These are phyloP conservation scores for Sistotremastrum niveocremeum DNA, from an alignment of 768 basidiomycete species.

Conservation along the genomic window DNA sequence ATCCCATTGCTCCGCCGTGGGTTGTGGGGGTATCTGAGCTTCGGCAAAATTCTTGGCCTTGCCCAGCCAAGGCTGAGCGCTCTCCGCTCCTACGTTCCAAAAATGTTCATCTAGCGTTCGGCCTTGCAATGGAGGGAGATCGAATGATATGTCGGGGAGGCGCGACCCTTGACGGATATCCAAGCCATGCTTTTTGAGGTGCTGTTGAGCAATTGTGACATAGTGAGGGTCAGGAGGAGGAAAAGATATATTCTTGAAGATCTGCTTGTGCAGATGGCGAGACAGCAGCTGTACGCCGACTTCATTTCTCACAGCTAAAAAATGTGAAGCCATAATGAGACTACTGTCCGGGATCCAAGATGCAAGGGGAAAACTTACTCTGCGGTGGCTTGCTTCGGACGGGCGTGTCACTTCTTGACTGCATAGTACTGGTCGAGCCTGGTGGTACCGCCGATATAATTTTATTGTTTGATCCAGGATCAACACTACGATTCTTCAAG, in stretches of 20 bases:
- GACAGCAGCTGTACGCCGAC: constrained; percentile 92
- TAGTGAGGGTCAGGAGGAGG: constrained; percentile 45
- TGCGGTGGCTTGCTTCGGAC: too few relatives aligned
- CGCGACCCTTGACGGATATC: constrained; percentile 68
- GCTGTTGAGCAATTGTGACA: constrained; percentile 65
- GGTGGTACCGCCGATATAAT: too few relatives aligned
- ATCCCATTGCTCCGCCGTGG: constrained; percentile 29
- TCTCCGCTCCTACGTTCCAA: constrained; percentile 53
- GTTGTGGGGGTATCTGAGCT: constrained; percentile 44
- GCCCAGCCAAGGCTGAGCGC: constrained; percentile 65
- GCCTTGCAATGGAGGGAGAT: constrained; percentile 77
- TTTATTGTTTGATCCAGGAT: too few relatives aligned
- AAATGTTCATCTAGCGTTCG: constrained; percentile 79
- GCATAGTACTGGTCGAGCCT: too few relatives aligned
- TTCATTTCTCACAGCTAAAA: constrained; percentile 58
- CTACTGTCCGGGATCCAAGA: too few relatives aligned
- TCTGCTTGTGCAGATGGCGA: constrained; percentile 61
- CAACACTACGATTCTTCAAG: too few relatives aligned
- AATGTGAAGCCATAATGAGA: not conserved
- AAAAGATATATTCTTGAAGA: constrained; percentile 61
- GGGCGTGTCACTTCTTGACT: too few relatives aligned
- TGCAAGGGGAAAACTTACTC: too few relatives aligned
- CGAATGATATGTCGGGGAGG: constrained; percentile 67
- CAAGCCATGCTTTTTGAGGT: constrained; percentile 71
- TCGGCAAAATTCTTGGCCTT: constrained; percentile 48